These are phyloP conservation scores for Botrytis aclada DNA, from an alignment of 2,329 filamentous ascomycete genomes.

Conservation along the genomic window DNA sequence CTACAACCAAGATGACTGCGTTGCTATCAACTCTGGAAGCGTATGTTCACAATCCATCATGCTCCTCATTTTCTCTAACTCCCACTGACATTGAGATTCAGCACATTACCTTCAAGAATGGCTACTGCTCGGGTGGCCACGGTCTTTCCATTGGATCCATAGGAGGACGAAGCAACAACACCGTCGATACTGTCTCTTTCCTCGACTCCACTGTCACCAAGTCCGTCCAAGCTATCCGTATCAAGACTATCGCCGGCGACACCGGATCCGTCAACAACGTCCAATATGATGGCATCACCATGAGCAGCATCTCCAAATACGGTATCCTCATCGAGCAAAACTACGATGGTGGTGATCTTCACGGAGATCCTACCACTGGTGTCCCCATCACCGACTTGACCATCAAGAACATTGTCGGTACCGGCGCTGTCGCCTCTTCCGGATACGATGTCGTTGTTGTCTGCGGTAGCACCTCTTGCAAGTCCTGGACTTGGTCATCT, in stretches of 20 bases:
- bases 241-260: background rate
- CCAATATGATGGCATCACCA: background rate
- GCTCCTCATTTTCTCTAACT: background rate
- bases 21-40: background rate
- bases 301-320: background rate
- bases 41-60: background rate
- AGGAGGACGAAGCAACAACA: background rate
- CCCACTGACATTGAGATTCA: background rate
- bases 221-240: background rate
- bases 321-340: background rate
- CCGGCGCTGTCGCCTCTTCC: background rate
- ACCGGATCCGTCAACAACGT: background rate
- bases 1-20: background rate
- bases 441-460: background rate
- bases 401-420: background rate
- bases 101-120: background rate
- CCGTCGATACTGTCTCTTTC: background rate
- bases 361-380: background rate
- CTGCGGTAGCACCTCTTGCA: background rate
- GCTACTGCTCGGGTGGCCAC: background rate
- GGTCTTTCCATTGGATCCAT: background rate
- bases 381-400: background rate
- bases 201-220: background rate
- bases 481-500: background rate
- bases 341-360: background rate